These are phyloP conservation scores for Tephrocybe rancida DNA, from an alignment of 768 basidiomycete genomes.

Conservation along the genomic window DNA sequence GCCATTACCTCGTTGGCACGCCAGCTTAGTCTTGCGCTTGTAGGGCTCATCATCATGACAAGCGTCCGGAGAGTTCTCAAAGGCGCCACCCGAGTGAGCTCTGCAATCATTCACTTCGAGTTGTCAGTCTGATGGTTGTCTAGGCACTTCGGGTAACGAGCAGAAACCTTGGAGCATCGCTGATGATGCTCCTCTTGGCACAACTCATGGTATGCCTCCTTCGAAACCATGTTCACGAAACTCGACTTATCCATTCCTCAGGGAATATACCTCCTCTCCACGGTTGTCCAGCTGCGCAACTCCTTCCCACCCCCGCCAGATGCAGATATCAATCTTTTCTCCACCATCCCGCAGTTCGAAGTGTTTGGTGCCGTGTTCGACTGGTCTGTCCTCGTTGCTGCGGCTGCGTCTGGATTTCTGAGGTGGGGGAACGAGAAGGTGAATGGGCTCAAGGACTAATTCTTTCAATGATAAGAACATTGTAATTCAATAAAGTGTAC, in stretches of 20 bases:
- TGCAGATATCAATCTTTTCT: slow-evolving; percentile 53
- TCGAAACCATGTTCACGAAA: background rate
- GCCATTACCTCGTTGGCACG: slow-evolving; percentile 44
- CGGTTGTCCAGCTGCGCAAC: slow-evolving; percentile 79
- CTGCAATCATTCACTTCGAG: background rate
- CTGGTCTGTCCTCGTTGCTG: slow-evolving; percentile 67
- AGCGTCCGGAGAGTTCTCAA: slow-evolving; percentile 71
- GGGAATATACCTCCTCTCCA: slow-evolving; percentile 85
- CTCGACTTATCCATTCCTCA: slow-evolving; percentile 25
- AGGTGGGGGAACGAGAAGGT: slow-evolving; percentile 59
- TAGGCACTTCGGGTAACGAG: slow-evolving; percentile 68
- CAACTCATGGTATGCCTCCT: slow-evolving; percentile 72
- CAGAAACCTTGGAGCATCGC: slow-evolving; percentile 68
- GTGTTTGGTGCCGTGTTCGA: slow-evolving; percentile 78
- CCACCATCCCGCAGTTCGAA: slow-evolving; percentile 73
- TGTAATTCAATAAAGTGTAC: too few species aligned
- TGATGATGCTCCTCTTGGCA: slow-evolving; percentile 77
- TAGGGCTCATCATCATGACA: slow-evolving; percentile 75
- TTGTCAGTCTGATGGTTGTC: background rate
- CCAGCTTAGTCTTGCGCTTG: slow-evolving; percentile 64
- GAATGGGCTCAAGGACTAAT: slow-evolving; percentile 29
- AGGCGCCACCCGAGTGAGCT: slow-evolving; percentile 60
- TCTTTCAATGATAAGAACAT: too few species aligned
- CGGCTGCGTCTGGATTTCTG: slow-evolving; percentile 44
- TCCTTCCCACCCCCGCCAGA: slow-evolving; percentile 70